Evolutionary conservation across 2,329 filamentous ascomycete species (phyloP).

Genomic region (Aspergillus sp.): DNA sequence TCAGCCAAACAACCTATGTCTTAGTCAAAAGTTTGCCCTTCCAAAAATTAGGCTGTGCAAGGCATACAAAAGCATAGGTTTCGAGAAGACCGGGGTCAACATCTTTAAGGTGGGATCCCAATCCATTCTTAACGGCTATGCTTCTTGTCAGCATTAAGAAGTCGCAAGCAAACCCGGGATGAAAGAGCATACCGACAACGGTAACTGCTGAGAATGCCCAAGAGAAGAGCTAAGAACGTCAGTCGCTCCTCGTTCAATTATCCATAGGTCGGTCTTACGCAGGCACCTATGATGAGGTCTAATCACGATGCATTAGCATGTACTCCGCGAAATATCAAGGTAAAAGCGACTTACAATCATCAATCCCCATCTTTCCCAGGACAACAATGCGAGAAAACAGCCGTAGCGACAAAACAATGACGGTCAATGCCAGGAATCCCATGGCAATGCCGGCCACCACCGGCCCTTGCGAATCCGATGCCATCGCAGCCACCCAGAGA

Average conservation of each 20-base stretch:
- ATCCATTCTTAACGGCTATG: slow-evolving; percentile 17
- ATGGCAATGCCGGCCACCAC: slow-evolving; percentile 36
- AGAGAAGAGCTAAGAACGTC: slow-evolving; percentile 26
- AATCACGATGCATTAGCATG: not conserved
- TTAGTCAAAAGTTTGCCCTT: not conserved
- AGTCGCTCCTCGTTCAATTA: not conserved
- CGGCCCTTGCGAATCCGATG: slow-evolving; percentile 32
- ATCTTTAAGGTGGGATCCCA: slow-evolving; percentile 17
- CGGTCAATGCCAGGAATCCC: slow-evolving; percentile 39
- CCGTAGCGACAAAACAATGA: slow-evolving; percentile 38
- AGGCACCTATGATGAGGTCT: slow-evolving; percentile 33
- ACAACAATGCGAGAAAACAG: slow-evolving; percentile 43
- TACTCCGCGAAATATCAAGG: not conserved
- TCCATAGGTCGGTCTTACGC: slow-evolving; percentile 20
- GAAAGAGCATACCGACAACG: slow-evolving; percentile 27
- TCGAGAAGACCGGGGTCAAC: slow-evolving; percentile 8
- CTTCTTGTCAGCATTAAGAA: not conserved
- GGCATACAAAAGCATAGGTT: slow-evolving; percentile 13
- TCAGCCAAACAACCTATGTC: slow-evolving; percentile 44
- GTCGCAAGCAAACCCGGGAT: too few relatives aligned
- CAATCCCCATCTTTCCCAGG: slow-evolving; percentile 29
- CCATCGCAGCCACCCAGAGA: not conserved
- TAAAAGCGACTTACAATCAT: slow-evolving; percentile 28
- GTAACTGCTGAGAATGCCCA: slow-evolving; percentile 39
- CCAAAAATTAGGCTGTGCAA: too few relatives aligned